Evolutionary conservation across 2,329 filamentous ascomycete genomes (phyloP).

Genomic region (Elsinoe batatas): DNA sequence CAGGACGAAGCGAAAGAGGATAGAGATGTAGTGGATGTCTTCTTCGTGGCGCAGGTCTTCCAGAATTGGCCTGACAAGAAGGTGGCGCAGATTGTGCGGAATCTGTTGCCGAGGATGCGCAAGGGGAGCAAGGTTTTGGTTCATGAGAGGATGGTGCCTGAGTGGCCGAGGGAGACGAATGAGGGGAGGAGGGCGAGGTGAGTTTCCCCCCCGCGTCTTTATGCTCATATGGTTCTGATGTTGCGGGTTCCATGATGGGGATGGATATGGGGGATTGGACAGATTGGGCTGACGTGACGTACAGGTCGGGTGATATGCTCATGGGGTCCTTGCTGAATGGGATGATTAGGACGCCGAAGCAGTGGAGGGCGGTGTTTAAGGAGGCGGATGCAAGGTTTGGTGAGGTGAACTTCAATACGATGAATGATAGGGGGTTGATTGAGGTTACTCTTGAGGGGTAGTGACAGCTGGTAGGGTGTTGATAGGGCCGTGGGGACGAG

Average conservation of each 20-base stretch:
- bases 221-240: no score
- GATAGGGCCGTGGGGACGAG: no score
- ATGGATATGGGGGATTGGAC: neutral
- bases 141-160: constrained; percentile 11
- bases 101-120: constrained; percentile 14
- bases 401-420: constrained; percentile 6
- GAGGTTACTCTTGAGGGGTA: constrained; percentile 6
- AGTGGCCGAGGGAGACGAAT: neutral
- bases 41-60: constrained; percentile 13
- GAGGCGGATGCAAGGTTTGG: constrained; percentile 1
- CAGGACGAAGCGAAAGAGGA: constrained; percentile 15
- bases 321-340: constrained; percentile 6
- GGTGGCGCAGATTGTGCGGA: constrained; percentile 12
- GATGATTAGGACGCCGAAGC: constrained; percentile 1
- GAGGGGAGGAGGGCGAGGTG: constrained; percentile 8
- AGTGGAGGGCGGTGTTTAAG: constrained; percentile 2
- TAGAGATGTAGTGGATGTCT: constrained; percentile 19
- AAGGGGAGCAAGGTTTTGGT: constrained; percentile 16
- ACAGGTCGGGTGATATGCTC: constrained; percentile 7
- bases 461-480: no score
- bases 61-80: constrained; percentile 16
- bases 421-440: constrained; percentile 9
- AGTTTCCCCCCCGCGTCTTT: neutral
- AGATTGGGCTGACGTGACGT: neutral
- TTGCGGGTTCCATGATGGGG: no score